These are phyloP conservation scores for Phlebiopsis flavidoalba DNA, from an alignment of 768 basidiomycete genomes.

Conservation along the genomic window DNA sequence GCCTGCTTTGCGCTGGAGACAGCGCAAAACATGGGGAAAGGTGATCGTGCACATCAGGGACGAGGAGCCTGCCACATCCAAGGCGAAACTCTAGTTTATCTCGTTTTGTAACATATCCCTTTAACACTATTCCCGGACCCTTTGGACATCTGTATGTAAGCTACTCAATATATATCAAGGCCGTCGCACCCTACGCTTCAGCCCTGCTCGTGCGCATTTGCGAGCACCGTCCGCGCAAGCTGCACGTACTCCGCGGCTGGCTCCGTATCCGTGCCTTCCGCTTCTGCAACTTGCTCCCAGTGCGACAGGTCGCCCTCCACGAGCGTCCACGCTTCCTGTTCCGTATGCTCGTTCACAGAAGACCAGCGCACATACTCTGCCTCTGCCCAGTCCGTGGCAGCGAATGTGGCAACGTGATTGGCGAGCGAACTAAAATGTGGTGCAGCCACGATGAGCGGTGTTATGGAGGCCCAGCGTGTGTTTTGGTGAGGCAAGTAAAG, in stretches of 20 bases:
- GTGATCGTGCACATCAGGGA: constrained; percentile 63
- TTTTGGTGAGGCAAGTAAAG: constrained; percentile 55
- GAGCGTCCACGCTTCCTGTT: constrained; percentile 74
- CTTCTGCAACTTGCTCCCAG: constrained; percentile 72
- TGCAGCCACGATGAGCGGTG: constrained; percentile 87
- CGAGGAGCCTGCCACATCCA: constrained; percentile 28
- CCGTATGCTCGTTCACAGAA: constrained; percentile 86
- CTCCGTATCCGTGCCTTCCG: constrained; percentile 41
- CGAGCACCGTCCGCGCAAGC: constrained; percentile 64
- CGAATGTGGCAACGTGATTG: constrained; percentile 80
- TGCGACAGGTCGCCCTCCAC: constrained; percentile 73
- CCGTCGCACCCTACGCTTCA: background rate
- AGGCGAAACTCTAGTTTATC: constrained; percentile 37
- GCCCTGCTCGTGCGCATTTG: constrained; percentile 27
- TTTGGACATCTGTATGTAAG: background rate
- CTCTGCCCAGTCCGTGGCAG: constrained; percentile 93
- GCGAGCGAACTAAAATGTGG: constrained; percentile 86
- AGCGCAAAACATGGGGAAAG: constrained; percentile 91
- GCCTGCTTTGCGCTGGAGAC: constrained; percentile 71
- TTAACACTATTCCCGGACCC: background rate
- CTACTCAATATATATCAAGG: background rate
- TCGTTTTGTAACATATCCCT: background rate
- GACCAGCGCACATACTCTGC: constrained; percentile 96
- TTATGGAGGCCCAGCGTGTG: constrained; percentile 75
- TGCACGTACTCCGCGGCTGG: constrained; percentile 56